Percentiles rank a stretch among this genome's conserved stretches.
These are phyloP conservation scores for Senecio squalidus DNA, from an alignment of 140 eudicot genomes.

Conservation along the genomic window DNA sequence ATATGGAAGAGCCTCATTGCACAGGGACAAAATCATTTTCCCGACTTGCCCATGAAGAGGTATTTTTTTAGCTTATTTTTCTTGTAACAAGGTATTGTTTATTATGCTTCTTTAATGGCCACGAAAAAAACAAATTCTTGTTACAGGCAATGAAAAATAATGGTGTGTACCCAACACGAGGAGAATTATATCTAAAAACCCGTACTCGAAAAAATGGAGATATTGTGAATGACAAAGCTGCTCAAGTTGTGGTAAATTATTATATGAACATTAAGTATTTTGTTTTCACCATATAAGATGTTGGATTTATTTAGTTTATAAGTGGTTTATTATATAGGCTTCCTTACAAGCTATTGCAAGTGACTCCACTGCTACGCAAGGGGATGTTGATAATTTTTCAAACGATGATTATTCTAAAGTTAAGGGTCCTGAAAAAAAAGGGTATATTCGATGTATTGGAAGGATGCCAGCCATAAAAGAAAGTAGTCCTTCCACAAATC, in stretches of 20 bases:
- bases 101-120: not conserved
- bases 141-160: not conserved
- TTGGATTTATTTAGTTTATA: not conserved
- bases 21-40: not conserved
- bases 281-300: not conserved
- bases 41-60: not conserved
- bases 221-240: not conserved
- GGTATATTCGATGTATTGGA: not conserved
- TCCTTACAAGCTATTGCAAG: not conserved
- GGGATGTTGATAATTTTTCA: not conserved
- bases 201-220: not conserved
- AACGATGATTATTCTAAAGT: not conserved
- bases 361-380: not conserved
- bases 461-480: not conserved
- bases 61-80: not conserved
- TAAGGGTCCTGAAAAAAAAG: not conserved
- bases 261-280: not conserved
- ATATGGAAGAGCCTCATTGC: not conserved
- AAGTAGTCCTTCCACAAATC: not conserved
- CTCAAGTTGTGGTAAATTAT: not conserved
- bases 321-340: not conserved
- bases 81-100: not conserved
- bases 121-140: not conserved
- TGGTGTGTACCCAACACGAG: not conserved
- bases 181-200: not conserved